Conservation (phyloP, 2,329 filamentous ascomycete species). For the Aspergillus unguis region DNA sequence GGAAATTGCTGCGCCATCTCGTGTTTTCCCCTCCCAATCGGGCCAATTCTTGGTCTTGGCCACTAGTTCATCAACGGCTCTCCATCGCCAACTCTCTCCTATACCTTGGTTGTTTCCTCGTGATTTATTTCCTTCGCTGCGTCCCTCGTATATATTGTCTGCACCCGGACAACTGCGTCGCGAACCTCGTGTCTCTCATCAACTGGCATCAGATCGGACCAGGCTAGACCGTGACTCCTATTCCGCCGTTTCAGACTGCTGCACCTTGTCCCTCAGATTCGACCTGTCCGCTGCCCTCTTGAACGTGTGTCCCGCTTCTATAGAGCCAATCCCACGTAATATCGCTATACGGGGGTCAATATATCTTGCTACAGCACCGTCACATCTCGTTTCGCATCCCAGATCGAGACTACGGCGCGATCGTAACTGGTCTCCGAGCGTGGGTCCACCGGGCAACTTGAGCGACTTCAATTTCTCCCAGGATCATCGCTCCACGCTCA, state of each 20-base stretch:
- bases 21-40: neutral
- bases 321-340: neutral
- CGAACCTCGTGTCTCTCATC: conserved; percentile 1
- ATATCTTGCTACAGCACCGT: conserved; percentile 2
- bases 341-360: neutral
- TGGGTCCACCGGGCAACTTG: conserved; percentile 23
- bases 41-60: neutral
- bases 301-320: conserved; percentile 4
- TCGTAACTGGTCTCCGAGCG: conserved; percentile 22
- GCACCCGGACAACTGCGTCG: neutral
- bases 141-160: neutral
- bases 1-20: conserved; percentile 7
- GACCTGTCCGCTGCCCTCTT: conserved; percentile 6
- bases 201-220: neutral
- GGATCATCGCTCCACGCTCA: conserved; percentile 9
- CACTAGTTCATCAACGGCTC: neutral
- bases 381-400: conserved; percentile 5
- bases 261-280: conserved; percentile 3
- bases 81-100: neutral
- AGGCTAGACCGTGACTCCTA: neutral
- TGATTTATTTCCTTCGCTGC: neutral
- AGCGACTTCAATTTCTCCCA: conserved; percentile 10
- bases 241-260: conserved; percentile 4
- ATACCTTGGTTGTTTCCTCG: neutral
- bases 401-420: conserved; percentile 23